Conservation (phyloP, 176 grass and related monocot species). For the Oryza meridionalis region DNA sequence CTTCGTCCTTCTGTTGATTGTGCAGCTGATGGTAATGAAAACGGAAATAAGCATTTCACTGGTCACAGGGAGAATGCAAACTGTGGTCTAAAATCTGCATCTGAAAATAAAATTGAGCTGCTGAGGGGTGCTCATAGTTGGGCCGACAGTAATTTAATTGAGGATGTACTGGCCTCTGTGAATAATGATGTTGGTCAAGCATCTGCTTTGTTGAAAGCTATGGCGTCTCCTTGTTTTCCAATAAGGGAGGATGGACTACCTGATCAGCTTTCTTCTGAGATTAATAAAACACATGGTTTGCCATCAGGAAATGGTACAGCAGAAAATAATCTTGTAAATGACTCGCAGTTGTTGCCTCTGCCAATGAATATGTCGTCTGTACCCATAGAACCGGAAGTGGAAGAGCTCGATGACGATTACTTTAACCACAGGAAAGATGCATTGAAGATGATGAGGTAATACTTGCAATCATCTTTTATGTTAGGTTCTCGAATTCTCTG, state of each 20-base stretch:
- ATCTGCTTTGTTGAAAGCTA: constrained; percentile 66
- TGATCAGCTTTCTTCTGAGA: constrained; percentile 40
- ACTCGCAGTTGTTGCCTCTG: constrained; percentile 33
- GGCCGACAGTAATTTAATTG: constrained; percentile 70
- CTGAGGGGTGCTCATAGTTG: constrained; percentile 72
- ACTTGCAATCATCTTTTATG: constrained; percentile 20
- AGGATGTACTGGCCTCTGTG: constrained; percentile 75
- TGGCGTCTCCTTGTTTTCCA: constrained; percentile 51
- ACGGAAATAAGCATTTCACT: background rate
- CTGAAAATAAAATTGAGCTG: constrained; percentile 48
- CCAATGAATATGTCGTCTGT: constrained; percentile 43
- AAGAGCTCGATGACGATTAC: constrained; percentile 69
- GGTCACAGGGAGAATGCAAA: constrained; percentile 12
- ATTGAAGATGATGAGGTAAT: constrained; percentile 88
- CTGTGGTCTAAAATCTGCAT: constrained; percentile 26
- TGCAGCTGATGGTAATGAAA: constrained; percentile 15
- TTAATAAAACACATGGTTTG: constrained; percentile 32
- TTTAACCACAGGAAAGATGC: constrained; percentile 81
- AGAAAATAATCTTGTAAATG: constrained; percentile 43
- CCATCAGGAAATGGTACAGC: constrained; percentile 22
- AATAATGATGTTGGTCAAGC: constrained; percentile 74
- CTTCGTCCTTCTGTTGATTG: constrained; percentile 44
- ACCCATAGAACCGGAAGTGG: constrained; percentile 67
- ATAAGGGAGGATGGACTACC: constrained; percentile 37
- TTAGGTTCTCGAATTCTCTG: constrained; percentile 1